A percentile compares a stretch with the other conserved stretches of the same genome.
Evolutionary conservation across 2,329 filamentous ascomycete species (phyloP).

Genomic region (Rutstroemia sp.): DNA sequence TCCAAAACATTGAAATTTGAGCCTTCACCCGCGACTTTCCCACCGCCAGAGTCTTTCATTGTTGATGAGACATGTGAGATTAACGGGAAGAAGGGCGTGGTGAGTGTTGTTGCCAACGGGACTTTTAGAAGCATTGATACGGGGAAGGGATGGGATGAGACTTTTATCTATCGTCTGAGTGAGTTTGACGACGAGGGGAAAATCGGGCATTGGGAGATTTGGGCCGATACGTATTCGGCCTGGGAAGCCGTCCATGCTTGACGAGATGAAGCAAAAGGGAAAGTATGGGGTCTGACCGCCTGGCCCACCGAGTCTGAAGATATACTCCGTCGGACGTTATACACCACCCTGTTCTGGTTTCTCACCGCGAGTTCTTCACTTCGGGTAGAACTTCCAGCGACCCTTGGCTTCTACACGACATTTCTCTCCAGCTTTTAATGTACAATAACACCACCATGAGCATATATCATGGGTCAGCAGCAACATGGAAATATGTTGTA

Average conservation of each 20-base stretch:
- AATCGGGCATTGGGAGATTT: slow-evolving; percentile 37
- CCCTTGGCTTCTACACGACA: too few relatives aligned
- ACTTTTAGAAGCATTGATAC: slow-evolving; percentile 32
- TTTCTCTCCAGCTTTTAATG: too few relatives aligned
- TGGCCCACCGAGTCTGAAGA: too few relatives aligned
- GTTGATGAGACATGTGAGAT: slow-evolving; percentile 28
- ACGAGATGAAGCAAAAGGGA: neutral
- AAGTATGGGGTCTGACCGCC: too few relatives aligned
- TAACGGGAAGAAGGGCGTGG: slow-evolving; percentile 20
- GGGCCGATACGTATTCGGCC: slow-evolving; percentile 36
- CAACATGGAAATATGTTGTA: too few relatives aligned
- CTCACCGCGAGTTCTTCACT: too few relatives aligned
- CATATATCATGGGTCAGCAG: too few relatives aligned
- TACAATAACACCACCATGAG: too few relatives aligned
- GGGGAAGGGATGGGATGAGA: slow-evolving; percentile 34
- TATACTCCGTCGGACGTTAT: too few relatives aligned
- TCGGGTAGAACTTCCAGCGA: too few relatives aligned
- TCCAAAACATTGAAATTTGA: slow-evolving; percentile 22
- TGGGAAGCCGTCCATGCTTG: slow-evolving; percentile 30
- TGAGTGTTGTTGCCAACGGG: slow-evolving; percentile 32
- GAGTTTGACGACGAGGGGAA: slow-evolving; percentile 32
- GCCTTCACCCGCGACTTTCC: slow-evolving; percentile 2
- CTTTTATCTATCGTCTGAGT: slow-evolving; percentile 35
- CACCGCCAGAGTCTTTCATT: slow-evolving; percentile 11
- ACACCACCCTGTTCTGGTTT: too few relatives aligned